Evolutionary conservation across 2,329 filamentous ascomycete genomes (phyloP).

Genomic region (Fusarium nisikadoi): DNA sequence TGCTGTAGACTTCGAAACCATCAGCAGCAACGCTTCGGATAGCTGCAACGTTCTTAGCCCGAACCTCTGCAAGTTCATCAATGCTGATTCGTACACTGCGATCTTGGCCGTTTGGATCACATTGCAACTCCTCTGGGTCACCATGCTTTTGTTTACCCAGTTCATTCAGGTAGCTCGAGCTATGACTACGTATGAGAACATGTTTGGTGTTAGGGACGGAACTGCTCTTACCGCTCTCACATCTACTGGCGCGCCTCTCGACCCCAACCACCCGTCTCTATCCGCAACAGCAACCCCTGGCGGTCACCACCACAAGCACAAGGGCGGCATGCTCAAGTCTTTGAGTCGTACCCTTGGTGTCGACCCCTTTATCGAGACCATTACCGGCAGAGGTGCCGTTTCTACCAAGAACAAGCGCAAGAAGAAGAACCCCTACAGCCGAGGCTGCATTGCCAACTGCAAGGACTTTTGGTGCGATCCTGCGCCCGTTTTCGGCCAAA

Average conservation of each 20-base stretch:
- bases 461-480: conserved; percentile 97
- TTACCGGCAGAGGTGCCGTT: conserved; percentile 82
- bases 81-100: conserved; percentile 85
- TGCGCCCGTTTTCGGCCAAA: conserved; percentile 79
- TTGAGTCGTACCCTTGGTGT: conserved; percentile 89
- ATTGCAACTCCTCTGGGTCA: conserved; percentile 92
- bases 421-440: conserved; percentile 84
- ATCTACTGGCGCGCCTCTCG: conserved; percentile 79
- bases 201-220: conserved; percentile 78
- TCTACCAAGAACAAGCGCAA: conserved; percentile 63
- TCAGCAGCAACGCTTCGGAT: conserved; percentile 63
- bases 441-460: conserved; percentile 88
- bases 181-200: conserved; percentile 96
- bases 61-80: conserved; percentile 78
- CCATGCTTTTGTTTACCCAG: conserved; percentile 96
- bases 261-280: conserved; percentile 72
- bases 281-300: conserved; percentile 58
- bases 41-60: conserved; percentile 82
- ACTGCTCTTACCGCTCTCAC: conserved; percentile 77
- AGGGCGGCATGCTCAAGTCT: conserved; percentile 75
- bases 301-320: conserved; percentile 63
- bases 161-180: conserved; percentile 91
- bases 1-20: conserved; percentile 67
- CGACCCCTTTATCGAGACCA: conserved; percentile 93
- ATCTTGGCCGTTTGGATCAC: conserved; percentile 81